Conservation (phyloP, 495 filamentous ascomycete genomes). For the Penicillium fimorum region DNA sequence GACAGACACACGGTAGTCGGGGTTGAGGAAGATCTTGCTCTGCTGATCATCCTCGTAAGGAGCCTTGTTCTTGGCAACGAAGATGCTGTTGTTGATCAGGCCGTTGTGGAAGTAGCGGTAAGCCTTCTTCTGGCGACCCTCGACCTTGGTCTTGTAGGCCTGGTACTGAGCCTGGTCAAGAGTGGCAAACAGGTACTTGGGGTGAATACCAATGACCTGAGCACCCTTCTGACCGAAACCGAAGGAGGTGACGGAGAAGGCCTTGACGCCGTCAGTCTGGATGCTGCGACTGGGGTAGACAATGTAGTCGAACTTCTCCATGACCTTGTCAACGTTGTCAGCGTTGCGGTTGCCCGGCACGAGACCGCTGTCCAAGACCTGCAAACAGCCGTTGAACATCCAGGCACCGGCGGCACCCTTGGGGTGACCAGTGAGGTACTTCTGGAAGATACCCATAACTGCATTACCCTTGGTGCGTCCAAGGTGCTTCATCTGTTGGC, state of each 20-base stretch:
- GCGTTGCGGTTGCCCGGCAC: constrained; percentile 98
- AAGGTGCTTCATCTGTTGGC: constrained; percentile 93
- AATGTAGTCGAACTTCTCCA: constrained; percentile 97
- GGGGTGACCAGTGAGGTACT: constrained; percentile 97
- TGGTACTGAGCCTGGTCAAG: constrained; percentile 82
- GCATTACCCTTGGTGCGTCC: constrained; percentile 96
- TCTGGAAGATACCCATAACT: constrained; percentile 96
- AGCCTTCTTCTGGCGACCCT: constrained; percentile 92
- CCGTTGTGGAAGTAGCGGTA: constrained; percentile 98
- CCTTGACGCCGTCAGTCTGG: constrained; percentile 97
- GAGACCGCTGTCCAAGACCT: constrained; percentile 87
- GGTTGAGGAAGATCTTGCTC: constrained; percentile 86
- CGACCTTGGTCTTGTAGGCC: constrained; percentile 82
- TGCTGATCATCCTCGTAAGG: constrained; percentile 89
- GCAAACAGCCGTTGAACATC: constrained; percentile 98
- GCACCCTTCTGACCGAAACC: constrained; percentile 99
- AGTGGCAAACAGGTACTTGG: constrained; percentile 92
- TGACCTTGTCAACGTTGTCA: constrained; percentile 92
- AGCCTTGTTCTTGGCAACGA: constrained; percentile 87
- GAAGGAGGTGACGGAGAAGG: constrained; percentile 98
- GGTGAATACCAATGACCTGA: constrained; percentile 94
- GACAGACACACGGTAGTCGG: constrained; percentile 77
- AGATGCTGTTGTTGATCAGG: constrained; percentile 94
- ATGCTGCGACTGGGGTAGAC: constrained; percentile 93
- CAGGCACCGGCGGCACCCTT: constrained; percentile 99